Percentiles rank a stretch among this genome's conserved stretches.
Evolutionary conservation across 371 early-diverging fungal genomes (phyloP).

Genomic region (Mortierella sp.): DNA sequence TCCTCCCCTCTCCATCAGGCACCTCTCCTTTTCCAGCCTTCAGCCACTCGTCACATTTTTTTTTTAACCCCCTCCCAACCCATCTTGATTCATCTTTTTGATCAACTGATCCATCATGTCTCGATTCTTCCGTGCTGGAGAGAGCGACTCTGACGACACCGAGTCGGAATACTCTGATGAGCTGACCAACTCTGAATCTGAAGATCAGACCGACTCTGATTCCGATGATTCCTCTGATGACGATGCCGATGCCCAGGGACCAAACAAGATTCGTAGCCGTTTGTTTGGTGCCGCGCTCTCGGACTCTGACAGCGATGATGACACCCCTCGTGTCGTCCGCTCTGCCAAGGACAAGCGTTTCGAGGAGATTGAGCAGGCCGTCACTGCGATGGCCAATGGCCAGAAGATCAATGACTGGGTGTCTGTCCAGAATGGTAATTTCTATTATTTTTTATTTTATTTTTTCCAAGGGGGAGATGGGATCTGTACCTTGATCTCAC

Average conservation of each 20-base stretch:
- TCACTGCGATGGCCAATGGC: conserved; percentile 76
- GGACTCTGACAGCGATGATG: conserved; percentile 75
- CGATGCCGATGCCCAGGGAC: conserved; percentile 53
- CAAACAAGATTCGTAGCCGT: conserved; percentile 53
- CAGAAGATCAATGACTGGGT: conserved; percentile 93
- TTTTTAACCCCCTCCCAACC: background rate
- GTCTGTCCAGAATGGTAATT: conserved; percentile 79
- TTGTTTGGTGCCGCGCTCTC: conserved; percentile 59
- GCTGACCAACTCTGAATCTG: conserved; percentile 43
- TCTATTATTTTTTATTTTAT: conserved; percentile 1
- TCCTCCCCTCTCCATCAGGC: conserved; percentile 3
- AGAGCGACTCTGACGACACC: conserved; percentile 58
- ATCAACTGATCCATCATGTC: conserved; percentile 55
- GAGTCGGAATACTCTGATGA: conserved; percentile 53
- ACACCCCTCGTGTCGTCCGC: conserved; percentile 77
- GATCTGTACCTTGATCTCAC: background rate
- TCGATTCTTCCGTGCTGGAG: conserved; percentile 62
- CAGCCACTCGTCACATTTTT: background rate
- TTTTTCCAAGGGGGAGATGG: no score
- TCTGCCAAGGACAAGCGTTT: conserved; percentile 90
- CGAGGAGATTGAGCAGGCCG: conserved; percentile 70
- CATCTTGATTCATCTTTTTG: background rate
- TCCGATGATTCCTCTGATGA: conserved; percentile 52
- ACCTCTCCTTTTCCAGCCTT: background rate
- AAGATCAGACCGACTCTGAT: conserved; percentile 42